phyloP scores from a whole-genome alignment of 768 basidiomycete genomes.

The Pleurotus ostreatus region DNA sequence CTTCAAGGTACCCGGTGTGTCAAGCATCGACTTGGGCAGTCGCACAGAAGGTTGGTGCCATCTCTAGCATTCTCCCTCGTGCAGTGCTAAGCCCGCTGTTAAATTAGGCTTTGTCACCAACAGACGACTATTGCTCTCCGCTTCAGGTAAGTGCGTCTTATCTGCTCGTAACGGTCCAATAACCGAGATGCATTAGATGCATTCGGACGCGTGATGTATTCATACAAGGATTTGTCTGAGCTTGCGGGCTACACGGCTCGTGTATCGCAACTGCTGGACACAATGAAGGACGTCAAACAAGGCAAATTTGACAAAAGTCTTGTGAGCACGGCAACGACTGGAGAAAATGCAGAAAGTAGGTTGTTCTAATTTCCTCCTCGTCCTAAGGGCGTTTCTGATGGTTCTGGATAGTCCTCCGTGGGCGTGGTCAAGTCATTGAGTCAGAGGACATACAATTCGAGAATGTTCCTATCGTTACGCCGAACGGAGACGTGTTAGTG shows the following conservation, averaged over 20 bases:
- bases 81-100: neutral
- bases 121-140: constrained; percentile 80
- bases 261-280: constrained; percentile 83
- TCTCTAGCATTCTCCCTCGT: neutral
- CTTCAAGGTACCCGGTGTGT: constrained; percentile 73
- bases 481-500: constrained; percentile 91
- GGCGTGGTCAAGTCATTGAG: constrained; percentile 75
- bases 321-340: constrained; percentile 68
- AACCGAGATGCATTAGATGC: constrained; percentile 53
- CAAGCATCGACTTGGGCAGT: constrained; percentile 67
- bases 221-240: constrained; percentile 94
- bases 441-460: constrained; percentile 91
- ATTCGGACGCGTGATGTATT: constrained; percentile 94
- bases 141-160: constrained; percentile 52
- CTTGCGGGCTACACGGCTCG: constrained; percentile 94
- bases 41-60: constrained; percentile 74
- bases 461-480: constrained; percentile 91
- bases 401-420: constrained; percentile 57
- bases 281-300: constrained; percentile 80
- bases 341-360: constrained; percentile 75
- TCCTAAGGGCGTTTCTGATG: neutral
- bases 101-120: constrained; percentile 94
- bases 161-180: neutral
- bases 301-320: constrained; percentile 89
- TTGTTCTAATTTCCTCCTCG: constrained; percentile 4